Conservation (phyloP, 306 rosid genomes). For the Lathyrus aphaca region DNA sequence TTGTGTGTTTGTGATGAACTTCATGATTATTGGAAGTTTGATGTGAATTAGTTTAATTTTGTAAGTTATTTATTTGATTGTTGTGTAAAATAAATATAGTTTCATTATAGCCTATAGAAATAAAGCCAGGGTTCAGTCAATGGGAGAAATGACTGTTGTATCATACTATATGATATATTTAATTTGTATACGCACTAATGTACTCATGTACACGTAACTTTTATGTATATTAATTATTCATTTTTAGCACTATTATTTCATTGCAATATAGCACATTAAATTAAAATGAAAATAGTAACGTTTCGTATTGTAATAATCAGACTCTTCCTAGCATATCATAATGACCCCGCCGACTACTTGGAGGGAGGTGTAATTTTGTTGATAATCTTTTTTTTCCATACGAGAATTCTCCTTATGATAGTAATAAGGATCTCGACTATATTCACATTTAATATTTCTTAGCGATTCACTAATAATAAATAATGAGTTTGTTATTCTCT, state of each 20-base stretch:
- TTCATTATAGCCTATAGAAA: constrained; percentile 29
- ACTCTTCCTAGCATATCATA: no score
- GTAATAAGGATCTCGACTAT: no score
- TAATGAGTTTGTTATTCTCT: no score
- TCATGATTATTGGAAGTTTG: constrained; percentile 1
- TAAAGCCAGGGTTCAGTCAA: constrained; percentile 36
- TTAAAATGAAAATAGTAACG: not conserved
- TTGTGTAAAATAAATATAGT: constrained; percentile 3
- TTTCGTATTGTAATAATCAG: not conserved
- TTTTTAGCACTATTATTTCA: not conserved
- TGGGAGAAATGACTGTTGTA: constrained; percentile 17
- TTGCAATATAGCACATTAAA: not conserved
- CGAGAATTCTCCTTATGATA: no score
- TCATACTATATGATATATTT: not conserved
- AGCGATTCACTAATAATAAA: no score
- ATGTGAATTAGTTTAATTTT: constrained; percentile 16
- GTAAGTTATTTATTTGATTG: constrained; percentile 33
- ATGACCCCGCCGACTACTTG: no score
- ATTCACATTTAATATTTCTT: no score
- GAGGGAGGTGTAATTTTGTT: no score
- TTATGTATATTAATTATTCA: not conserved
- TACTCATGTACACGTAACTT: not conserved
- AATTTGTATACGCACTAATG: not conserved
- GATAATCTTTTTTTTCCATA: no score
- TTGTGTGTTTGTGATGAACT: constrained; percentile 3